A percentile compares a stretch with the other conserved stretches of the same genome.
Conservation (phyloP, 164 flowering plant species). For the Kalanchoe fedtschenkoi region DNA sequence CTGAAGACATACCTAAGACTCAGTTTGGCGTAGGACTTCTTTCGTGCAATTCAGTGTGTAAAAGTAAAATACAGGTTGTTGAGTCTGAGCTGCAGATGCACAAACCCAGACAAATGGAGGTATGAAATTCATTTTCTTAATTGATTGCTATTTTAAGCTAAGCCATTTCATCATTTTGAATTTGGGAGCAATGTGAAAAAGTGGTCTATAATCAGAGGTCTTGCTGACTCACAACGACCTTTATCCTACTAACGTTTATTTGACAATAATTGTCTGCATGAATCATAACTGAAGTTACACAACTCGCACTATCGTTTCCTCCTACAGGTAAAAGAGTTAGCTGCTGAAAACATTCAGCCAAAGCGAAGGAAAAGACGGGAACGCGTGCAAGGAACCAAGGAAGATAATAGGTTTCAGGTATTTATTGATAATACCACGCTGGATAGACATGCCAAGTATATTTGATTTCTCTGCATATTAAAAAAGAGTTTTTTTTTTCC, state of each 20-base stretch:
- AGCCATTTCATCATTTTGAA: background rate
- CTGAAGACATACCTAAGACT: constrained; percentile 51
- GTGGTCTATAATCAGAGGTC: background rate
- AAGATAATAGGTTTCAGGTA: constrained; percentile 59
- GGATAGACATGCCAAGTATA: background rate
- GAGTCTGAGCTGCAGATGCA: constrained; percentile 54
- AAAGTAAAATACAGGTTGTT: constrained; percentile 39
- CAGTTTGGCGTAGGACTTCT: constrained; percentile 74
- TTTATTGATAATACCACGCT: background rate
- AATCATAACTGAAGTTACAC: background rate
- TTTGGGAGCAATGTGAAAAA: background rate
- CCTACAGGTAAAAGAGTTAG: constrained; percentile 38
- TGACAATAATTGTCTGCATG: background rate
- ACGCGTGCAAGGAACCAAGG: constrained; percentile 31
- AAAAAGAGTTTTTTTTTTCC: background rate
- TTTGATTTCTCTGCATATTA: background rate
- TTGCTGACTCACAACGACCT: too few species aligned
- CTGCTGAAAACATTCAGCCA: constrained; percentile 21
- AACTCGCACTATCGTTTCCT: background rate
- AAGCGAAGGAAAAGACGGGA: constrained; percentile 61
- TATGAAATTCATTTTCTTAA: constrained; percentile 21
- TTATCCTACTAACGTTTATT: too few species aligned
- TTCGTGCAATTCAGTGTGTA: constrained; percentile 66
- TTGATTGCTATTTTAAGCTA: background rate
- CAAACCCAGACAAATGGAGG: constrained; percentile 54